Evolutionary conservation across 345 rosid genomes (phyloP), one percentile per base, ranked within the genome.

Genomic region (Citrus sp.): DNA sequence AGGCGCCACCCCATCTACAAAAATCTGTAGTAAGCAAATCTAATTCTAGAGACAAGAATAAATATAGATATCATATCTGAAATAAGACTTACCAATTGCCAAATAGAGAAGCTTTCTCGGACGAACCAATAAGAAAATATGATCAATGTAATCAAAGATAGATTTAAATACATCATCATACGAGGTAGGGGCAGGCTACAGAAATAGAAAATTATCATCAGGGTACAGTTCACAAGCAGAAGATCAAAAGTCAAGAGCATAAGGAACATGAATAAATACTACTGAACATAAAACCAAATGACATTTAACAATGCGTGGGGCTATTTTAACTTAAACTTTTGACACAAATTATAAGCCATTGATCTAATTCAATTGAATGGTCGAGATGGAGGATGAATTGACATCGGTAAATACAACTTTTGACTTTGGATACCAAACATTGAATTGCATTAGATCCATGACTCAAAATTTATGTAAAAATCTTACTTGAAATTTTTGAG

Each of bases 1-100:
- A 21, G 98, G 99, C 5, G 99, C 98, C 80, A 97, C 99, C 65
- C 99, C 99, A 84, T 97, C 99, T 94, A 83, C 80, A 82, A 75
- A 63, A 83, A 68, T 42, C 65, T 49, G 69, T 64, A 66, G 7
- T 72, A 32, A 71, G 78, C n/a, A 77, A 27, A 78, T 51, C 73
- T 65, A 10, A 32, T 35, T 60, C 49, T 9, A 72, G 38, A 59
- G 42, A 38, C 74, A 67, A 0, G 63, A 67, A 68, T 3, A 67
- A 71, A 24, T 70, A 58, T 18, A 34, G 32, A 63, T 37, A 61
- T 61, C 56, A 58, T 77, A 35, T 37, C 40, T 70, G 74, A 82
- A 79, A 58, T 7, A 56, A 54, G 55, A 32, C 91, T 83, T 86
- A 97, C 99, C 99, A 62, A 97, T 89, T 74, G 99, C 98, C 93